A percentile compares a stretch with the other conserved stretches of the same genome.
phyloP scores from a whole-genome alignment of 768 basidiomycete genomes.

The Tulasnella calospora region DNA sequence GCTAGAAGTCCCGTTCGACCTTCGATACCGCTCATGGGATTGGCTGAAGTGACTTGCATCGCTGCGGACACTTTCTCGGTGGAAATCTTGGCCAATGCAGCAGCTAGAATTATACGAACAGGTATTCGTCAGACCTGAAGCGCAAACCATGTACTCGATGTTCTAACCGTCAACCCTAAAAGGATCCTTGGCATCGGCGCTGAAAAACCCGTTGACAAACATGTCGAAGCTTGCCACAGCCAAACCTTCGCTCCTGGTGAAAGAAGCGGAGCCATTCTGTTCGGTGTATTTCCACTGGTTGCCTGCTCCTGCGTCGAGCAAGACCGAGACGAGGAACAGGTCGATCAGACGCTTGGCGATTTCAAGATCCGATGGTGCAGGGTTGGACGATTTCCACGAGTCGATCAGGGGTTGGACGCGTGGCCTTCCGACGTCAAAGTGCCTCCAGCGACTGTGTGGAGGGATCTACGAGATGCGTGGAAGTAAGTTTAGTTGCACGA shows the following conservation, averaged over 20 bases:
- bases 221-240: slow-evolving; percentile 88
- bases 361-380: slow-evolving; percentile 43
- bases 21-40: slow-evolving; percentile 87
- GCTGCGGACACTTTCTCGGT: slow-evolving; percentile 53
- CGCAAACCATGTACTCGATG: no score
- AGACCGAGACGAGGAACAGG: slow-evolving; percentile 82
- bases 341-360: slow-evolving; percentile 74
- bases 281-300: slow-evolving; percentile 75
- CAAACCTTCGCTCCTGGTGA: slow-evolving; percentile 71
- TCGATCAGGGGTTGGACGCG: slow-evolving; percentile 59
- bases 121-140: no score
- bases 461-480: slow-evolving; percentile 54
- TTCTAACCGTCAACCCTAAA: slow-evolving; percentile 73
- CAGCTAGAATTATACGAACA: slow-evolving; percentile 51
- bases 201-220: slow-evolving; percentile 82
- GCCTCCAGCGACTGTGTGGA: slow-evolving; percentile 86
- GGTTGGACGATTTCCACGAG: slow-evolving; percentile 47
- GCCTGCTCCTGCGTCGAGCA: slow-evolving; percentile 93
- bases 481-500: background rate
- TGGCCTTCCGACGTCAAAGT: slow-evolving; percentile 64
- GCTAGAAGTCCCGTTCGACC: slow-evolving; percentile 75
- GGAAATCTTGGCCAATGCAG: slow-evolving; percentile 62
- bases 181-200: slow-evolving; percentile 54
- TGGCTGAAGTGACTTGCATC: slow-evolving; percentile 70
- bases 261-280: slow-evolving; percentile 45